A percentile compares a stretch with the other conserved stretches of the same genome.
phyloP scores from a whole-genome alignment of 2,329 filamentous ascomycete genomes.

The Teratosphaeria zuluensis region DNA sequence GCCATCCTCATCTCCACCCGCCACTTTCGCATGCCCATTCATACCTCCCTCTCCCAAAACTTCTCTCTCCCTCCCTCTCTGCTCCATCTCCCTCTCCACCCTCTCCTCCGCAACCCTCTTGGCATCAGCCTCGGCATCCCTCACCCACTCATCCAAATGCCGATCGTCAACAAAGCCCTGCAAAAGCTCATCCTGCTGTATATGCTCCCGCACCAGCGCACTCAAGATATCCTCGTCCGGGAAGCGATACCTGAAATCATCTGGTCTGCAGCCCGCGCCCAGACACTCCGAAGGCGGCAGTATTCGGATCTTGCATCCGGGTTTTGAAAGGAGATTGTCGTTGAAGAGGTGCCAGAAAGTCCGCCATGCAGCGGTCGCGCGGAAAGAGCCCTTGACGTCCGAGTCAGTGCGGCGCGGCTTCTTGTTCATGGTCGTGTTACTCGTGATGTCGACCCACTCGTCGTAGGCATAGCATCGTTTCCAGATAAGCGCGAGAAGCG shows the following conservation, averaged over 20 bases:
- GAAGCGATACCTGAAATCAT: conserved; percentile 48
- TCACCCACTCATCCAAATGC: conserved; percentile 61
- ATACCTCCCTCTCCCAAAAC: background rate
- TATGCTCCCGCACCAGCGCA: conserved; percentile 62
- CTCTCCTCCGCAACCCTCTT: conserved; percentile 29
- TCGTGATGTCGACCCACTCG: conserved; percentile 73
- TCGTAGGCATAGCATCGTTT: conserved; percentile 75
- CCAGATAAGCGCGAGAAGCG: conserved; percentile 63
- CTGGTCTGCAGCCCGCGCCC: conserved; percentile 48
- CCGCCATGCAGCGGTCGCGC: conserved; percentile 24
- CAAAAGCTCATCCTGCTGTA: conserved; percentile 60
- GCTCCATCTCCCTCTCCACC: conserved; percentile 19
- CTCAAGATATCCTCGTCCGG: conserved; percentile 48
- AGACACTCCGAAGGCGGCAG: conserved; percentile 27
- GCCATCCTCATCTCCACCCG: background rate
- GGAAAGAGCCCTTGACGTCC: conserved; percentile 53
- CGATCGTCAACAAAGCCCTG: conserved; percentile 56
- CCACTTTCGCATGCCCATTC: background rate
- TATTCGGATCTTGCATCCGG: conserved; percentile 12
- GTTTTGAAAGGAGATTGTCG: conserved; percentile 6
- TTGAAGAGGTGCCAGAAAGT: conserved; percentile 36
- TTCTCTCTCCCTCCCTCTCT: conserved; percentile 12
- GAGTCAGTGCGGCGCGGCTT: conserved; percentile 48
- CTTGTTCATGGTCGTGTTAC: conserved; percentile 51
- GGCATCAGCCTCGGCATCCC: conserved; percentile 30